Percentiles rank a stretch among this genome's conserved stretches.
These are phyloP conservation scores for Beauveria sp. DNA, from an alignment of 2,329 filamentous ascomycete species.

Conservation along the genomic window DNA sequence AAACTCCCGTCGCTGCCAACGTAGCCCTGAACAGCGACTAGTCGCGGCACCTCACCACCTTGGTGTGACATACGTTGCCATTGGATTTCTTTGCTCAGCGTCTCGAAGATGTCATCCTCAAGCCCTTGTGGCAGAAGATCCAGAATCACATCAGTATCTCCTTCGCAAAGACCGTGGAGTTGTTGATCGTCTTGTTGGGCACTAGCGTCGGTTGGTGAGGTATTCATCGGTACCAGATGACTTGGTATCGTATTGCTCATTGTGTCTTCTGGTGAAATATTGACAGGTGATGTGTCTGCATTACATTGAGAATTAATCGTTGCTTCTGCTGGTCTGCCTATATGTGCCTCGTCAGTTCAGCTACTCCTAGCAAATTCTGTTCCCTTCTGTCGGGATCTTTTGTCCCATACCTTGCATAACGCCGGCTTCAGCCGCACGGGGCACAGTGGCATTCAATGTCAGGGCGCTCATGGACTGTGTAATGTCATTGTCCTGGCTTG, in stretches of 20 bases:
- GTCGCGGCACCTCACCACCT: conserved; percentile 80
- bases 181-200: conserved; percentile 13
- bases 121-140: conserved; percentile 56
- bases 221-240: neutral
- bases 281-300: neutral
- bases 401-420: conserved; percentile 15
- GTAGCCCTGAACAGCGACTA: conserved; percentile 81
- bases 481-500: conserved; percentile 17
- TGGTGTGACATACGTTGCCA: conserved; percentile 94
- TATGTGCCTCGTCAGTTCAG: neutral
- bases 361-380: conserved; percentile 15
- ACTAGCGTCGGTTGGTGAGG: neutral
- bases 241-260: neutral
- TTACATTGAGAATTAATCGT: neutral
- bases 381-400: conserved; percentile 4
- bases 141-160: conserved; percentile 68
- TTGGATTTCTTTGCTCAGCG: conserved; percentile 63
- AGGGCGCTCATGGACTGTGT: conserved; percentile 25
- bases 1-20: conserved; percentile 61
- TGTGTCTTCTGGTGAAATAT: neutral
- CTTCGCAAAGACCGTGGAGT: conserved; percentile 55
- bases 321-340: neutral
- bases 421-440: conserved; percentile 9
- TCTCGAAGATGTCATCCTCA: conserved; percentile 56
- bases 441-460: conserved; percentile 20